Percentiles rank a stretch among this genome's conserved stretches.
phyloP scores from a whole-genome alignment of 176 grass and related monocot genomes.

The Lolium perenne region DNA sequence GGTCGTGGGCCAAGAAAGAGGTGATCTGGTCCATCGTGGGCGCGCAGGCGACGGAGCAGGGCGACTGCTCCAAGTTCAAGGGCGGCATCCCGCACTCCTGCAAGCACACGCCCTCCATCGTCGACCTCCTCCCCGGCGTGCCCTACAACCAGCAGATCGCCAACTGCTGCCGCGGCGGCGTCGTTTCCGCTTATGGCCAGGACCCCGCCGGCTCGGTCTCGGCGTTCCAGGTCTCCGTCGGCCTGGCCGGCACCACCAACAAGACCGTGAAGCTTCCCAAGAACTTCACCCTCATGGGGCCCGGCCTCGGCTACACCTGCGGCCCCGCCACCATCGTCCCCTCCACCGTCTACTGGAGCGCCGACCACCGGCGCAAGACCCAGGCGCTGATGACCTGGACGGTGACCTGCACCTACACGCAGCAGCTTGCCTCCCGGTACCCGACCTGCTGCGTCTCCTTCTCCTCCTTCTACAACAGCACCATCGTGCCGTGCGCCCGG shows the following conservation, averaged over 20 bases:
- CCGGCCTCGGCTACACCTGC: constrained; percentile 84
- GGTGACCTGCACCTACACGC: constrained; percentile 82
- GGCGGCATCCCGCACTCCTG: constrained; percentile 76
- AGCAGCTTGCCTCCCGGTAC: constrained; percentile 71
- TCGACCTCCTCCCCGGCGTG: constrained; percentile 90
- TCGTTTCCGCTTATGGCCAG: constrained; percentile 76
- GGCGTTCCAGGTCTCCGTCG: constrained; percentile 89
- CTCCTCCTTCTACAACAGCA: constrained; percentile 95
- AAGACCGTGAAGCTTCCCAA: constrained; percentile 87
- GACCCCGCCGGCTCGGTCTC: constrained; percentile 60
- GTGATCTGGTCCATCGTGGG: constrained; percentile 99
- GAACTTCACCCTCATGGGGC: constrained; percentile 80
- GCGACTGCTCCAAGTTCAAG: constrained; percentile 99
- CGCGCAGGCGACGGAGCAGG: constrained; percentile 82
- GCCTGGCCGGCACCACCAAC: constrained; percentile 83
- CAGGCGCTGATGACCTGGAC: constrained; percentile 98
- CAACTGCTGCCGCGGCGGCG: constrained; percentile 98
- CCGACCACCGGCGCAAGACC: constrained; percentile 71
- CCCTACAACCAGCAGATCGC: constrained; percentile 99
- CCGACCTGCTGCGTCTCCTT: constrained; percentile 90
- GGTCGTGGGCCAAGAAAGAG: constrained; percentile 97
- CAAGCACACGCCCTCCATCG: constrained; percentile 71
- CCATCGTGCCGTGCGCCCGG: constrained; percentile 72
- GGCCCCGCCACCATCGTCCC: constrained; percentile 68
- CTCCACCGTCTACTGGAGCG: constrained; percentile 66